A percentile compares a stretch with the other conserved stretches of the same genome.
These are phyloP conservation scores for Pecoramyces ruminantium DNA, from an alignment of 192 early-diverging fungal species.

Conservation along the genomic window DNA sequence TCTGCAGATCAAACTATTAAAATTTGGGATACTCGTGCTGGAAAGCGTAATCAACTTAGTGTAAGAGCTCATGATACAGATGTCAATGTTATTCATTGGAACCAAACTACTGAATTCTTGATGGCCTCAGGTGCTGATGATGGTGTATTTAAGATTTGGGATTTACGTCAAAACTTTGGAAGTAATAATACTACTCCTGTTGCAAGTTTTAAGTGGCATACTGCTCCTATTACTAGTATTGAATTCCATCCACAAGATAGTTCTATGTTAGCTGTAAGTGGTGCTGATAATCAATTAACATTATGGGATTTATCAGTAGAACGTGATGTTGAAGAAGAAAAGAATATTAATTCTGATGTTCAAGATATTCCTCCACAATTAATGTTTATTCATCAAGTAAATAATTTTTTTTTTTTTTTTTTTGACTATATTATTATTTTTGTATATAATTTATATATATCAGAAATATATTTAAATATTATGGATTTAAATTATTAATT, in stretches of 20 bases:
- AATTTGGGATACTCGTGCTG: conserved; percentile 83
- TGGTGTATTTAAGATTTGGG: conserved; percentile 91
- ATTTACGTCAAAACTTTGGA: conserved; percentile 49
- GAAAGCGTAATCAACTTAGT: conserved; percentile 55
- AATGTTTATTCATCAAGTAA: conserved; percentile 63
- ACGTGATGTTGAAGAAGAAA: conserved; percentile 75
- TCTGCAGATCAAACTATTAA: conserved; percentile 80
- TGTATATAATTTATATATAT: background rate
- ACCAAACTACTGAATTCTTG: conserved; percentile 64
- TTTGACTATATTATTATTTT: too few species aligned
- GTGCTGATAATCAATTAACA: conserved; percentile 90
- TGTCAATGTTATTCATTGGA: conserved; percentile 98
- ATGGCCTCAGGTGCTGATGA: conserved; percentile 85
- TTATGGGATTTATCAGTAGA: conserved; percentile 98
- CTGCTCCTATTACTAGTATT: conserved; percentile 77
- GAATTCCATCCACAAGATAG: conserved; percentile 93
- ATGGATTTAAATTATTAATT: too few species aligned
- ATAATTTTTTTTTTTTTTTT: background rate
- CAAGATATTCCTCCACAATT: conserved; percentile 79
- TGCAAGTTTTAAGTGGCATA: conserved; percentile 91
- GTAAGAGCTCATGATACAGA: conserved; percentile 72
- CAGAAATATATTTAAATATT: too few species aligned
- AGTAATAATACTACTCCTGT: conserved; percentile 50
- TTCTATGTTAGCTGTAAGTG: conserved; percentile 74
- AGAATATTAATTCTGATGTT: conserved; percentile 28